Evolutionary conservation across 257 asterid genomes (phyloP).

Genomic region (Forsythia suspensa): DNA sequence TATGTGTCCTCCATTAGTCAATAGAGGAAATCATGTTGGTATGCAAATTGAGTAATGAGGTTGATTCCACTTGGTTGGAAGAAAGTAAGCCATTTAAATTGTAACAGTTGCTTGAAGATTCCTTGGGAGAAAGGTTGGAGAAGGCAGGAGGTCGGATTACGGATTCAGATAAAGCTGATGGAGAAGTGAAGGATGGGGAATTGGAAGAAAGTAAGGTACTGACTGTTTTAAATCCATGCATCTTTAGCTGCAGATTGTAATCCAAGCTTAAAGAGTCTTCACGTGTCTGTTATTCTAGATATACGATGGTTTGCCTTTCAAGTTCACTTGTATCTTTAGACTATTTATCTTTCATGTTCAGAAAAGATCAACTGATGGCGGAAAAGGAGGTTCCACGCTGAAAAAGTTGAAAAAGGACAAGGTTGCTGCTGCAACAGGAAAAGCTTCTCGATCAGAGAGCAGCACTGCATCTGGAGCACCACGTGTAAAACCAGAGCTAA

Average conservation of each 20-base stretch:
- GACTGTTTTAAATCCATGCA: neutral
- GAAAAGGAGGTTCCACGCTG: conserved; percentile 68
- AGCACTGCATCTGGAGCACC: conserved; percentile 67
- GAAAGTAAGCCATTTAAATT: conserved; percentile 23
- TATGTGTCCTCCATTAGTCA: neutral
- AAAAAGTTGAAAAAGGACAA: conserved; percentile 88
- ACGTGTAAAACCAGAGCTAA: conserved; percentile 84
- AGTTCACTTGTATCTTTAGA: conserved; percentile 20
- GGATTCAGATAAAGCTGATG: conserved; percentile 77
- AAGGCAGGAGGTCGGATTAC: conserved; percentile 56
- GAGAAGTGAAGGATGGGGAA: conserved; percentile 78
- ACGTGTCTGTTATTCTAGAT: neutral
- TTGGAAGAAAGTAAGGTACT: conserved; percentile 82
- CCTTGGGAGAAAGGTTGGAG: conserved; percentile 86
- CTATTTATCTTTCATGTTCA: conserved; percentile 29
- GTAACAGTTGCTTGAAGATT: conserved; percentile 90
- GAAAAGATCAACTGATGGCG: conserved; percentile 76
- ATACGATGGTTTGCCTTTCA: neutral
- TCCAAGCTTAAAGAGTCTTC: neutral
- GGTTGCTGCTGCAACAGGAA: conserved; percentile 62
- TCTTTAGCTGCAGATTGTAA: neutral
- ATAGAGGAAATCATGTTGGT: neutral
- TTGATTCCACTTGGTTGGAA: neutral
- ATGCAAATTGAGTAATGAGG: neutral
- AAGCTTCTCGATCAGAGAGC: conserved; percentile 77